These are phyloP conservation scores for Fonsecaea monophora DNA, from an alignment of 2,329 filamentous ascomycete genomes.

Conservation along the genomic window DNA sequence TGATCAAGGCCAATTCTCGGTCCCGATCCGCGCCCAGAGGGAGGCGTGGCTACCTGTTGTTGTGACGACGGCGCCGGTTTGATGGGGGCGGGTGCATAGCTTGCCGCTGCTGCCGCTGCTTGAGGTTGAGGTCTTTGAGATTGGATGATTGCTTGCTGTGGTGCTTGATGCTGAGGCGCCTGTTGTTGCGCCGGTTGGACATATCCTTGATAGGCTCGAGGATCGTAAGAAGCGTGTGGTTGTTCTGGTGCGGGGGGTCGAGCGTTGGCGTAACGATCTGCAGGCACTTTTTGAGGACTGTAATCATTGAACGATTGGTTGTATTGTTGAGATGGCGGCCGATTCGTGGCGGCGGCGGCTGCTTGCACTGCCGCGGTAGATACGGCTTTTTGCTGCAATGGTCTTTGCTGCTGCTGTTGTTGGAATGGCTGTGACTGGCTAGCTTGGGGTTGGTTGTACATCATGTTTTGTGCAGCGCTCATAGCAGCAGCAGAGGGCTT, in stretches of 20 bases:
- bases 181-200: constrained; percentile 41
- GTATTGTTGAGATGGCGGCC: constrained; percentile 54
- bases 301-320: constrained; percentile 55
- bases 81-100: constrained; percentile 53
- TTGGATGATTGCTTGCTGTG: constrained; percentile 37
- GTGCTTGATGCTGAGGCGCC: constrained; percentile 42
- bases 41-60: constrained; percentile 37
- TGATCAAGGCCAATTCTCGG: constrained; percentile 89
- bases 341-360: constrained; percentile 57
- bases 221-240: constrained; percentile 56
- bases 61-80: constrained; percentile 45
- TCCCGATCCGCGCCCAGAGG: constrained; percentile 47
- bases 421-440: constrained; percentile 44
- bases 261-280: constrained; percentile 46
- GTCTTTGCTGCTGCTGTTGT: constrained; percentile 47
- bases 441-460: constrained; percentile 47
- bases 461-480: constrained; percentile 39
- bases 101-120: constrained; percentile 34
- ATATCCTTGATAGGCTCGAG: constrained; percentile 50
- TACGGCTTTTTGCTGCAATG: constrained; percentile 48
- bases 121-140: constrained; percentile 46
- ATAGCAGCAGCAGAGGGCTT: constrained; percentile 46
- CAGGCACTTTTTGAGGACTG: constrained; percentile 39
- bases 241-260: constrained; percentile 43
- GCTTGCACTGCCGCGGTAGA: constrained; percentile 53